Base-by-base conservation (phyloP, 2,329 filamentous ascomycete genomes). In the Monilinia fructicola region DNA sequence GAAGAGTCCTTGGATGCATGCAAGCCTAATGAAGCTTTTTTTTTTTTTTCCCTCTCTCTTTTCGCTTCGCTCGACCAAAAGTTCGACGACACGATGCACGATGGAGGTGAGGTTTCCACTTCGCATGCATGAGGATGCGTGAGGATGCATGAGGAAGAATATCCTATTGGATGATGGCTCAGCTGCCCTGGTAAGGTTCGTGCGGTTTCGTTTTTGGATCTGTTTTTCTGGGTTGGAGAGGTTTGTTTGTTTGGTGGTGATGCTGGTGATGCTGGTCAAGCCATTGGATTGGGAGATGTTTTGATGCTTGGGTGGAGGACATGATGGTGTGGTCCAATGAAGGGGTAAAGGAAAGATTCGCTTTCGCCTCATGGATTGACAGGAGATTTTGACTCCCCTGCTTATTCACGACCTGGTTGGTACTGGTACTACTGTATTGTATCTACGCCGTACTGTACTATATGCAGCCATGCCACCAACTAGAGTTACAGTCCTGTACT, bases 41-140 rank as follows among this genome's bases (percentile, higher is more conserved):
- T 35, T 35, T 6, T 35, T 35, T 31, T 6, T n/a, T n/a, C n/a
- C 40, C 7, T 52, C 16, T 42, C 11, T 54, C 6, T 52, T 6
- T 42, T 3, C 7, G 14, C 26, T 40, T 18, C 4, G n/a, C 44
- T 65, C 35, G n/a, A 60, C 64, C 64, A 65, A 53, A 65, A 65
- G 54, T 26, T 65, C 26, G 16, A 65, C 64, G 64, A 65, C 64
- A 65, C 64, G 64, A 65, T 60, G 48, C 54, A 44, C 31, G 50
- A 53, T 40, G 54, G 64, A 60, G 64, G 42, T 40, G 44, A 14
- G 28, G 44, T 60, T 60, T 60, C 56, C 56, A 60, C 42, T 35
- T 10, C n/a, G 35, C 12, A 50, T 60, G 58, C 44, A 60, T 60
- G 58, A 60, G 28, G 58, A 23, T 48, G 56, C 44, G 9, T 60